Evolutionary conservation across 2,329 filamentous ascomycete species (phyloP).

Genomic region (Pseudogymnoascus verrucosus): DNA sequence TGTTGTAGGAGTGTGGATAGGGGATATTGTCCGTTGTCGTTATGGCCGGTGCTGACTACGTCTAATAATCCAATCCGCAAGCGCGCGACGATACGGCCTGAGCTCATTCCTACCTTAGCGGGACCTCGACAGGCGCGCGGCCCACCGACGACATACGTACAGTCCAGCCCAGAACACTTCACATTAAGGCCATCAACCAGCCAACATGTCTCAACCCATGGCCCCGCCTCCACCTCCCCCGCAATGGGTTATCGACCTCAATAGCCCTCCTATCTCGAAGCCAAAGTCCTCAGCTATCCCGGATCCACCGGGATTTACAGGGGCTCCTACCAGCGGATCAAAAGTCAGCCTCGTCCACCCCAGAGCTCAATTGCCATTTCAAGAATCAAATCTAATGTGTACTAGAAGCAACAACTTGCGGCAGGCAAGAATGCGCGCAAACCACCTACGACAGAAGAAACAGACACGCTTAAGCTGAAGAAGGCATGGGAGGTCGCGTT

Average conservation of each 20-base stretch:
- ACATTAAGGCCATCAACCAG: conserved; percentile 1
- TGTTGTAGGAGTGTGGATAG: neutral
- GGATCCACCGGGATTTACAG: conserved; percentile 79
- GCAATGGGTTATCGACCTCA: conserved; percentile 76
- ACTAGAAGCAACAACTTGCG: conserved; percentile 31
- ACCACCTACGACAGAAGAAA: conserved; percentile 70
- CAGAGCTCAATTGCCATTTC: neutral
- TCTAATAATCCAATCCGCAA: conserved; percentile 7
- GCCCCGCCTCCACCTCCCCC: conserved; percentile 46
- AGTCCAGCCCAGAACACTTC: conserved; percentile 4
- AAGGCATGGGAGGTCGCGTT: conserved; percentile 98
- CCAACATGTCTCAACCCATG: conserved; percentile 24
- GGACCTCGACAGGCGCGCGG: conserved; percentile 4
- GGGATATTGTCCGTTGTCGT: neutral
- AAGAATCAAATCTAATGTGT: conserved; percentile 12
- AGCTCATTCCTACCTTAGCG: conserved; percentile 6
- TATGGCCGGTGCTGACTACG: conserved; percentile 5
- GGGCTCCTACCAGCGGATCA: conserved; percentile 36
- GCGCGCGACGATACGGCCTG: conserved; percentile 9
- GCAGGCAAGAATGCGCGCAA: conserved; percentile 44
- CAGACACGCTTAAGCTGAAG: conserved; percentile 92
- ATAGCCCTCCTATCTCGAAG: conserved; percentile 57
- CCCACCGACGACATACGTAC: conserved; percentile 3
- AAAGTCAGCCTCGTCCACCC: conserved; percentile 40
- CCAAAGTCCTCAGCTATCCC: conserved; percentile 60